Percentiles rank a stretch among this genome's conserved stretches.
Conservation (phyloP, 345 rosid species). For the Trapa incisa region DNA sequence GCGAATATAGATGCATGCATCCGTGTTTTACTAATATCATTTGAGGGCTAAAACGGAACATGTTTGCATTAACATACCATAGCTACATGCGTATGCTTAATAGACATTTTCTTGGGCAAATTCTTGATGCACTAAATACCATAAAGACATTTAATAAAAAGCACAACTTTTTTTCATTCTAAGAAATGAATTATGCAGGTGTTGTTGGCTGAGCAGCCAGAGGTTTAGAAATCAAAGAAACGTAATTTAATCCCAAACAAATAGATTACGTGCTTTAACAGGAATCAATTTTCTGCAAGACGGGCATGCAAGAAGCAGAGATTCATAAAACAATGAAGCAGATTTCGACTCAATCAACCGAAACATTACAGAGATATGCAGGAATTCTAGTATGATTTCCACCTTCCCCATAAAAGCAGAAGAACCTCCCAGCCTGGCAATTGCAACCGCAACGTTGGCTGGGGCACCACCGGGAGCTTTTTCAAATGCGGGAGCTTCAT, state of each 20-base stretch:
- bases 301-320: not conserved
- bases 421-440: slow-evolving; percentile 82
- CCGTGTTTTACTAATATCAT: not conserved
- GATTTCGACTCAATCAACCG: not conserved
- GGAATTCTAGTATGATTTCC: slow-evolving; percentile 8
- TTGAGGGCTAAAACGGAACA: not conserved
- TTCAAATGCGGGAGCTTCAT: slow-evolving; percentile 93
- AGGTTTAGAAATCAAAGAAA: not conserved
- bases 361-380: not conserved
- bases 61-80: not conserved
- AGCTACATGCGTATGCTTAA: not conserved
- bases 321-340: not conserved
- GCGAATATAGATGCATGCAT: not conserved
- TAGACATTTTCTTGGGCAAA: not conserved
- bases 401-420: slow-evolving; percentile 98
- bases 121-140: not conserved
- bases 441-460: slow-evolving; percentile 93
- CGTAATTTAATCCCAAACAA: not conserved
- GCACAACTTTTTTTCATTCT: not conserved
- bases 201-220: not conserved
- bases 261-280: not conserved
- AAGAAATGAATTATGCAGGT: not conserved
- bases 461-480: slow-evolving; percentile 99
- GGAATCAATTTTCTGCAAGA: not conserved
- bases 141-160: not conserved